These are phyloP conservation scores for Calonectria pauciramosa DNA, from an alignment of 2,329 filamentous ascomycete genomes.

Conservation along the genomic window DNA sequence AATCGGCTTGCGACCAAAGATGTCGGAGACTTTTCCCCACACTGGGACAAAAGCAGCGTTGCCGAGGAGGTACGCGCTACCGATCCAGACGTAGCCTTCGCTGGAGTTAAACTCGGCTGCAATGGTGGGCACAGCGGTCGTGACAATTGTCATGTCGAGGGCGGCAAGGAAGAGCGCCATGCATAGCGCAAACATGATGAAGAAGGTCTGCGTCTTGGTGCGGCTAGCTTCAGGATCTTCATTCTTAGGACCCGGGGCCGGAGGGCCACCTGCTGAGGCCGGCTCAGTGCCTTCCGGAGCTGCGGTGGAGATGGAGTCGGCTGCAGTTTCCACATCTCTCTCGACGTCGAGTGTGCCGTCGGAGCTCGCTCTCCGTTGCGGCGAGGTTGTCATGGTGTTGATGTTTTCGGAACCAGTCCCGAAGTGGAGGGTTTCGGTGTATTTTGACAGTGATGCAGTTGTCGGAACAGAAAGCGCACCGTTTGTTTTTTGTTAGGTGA, in stretches of 20 bases:
- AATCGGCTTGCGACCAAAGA: conserved; percentile 70
- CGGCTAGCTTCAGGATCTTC: conserved; percentile 52
- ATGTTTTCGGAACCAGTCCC: not conserved
- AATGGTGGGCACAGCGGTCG: conserved; percentile 77
- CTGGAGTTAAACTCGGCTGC: conserved; percentile 74
- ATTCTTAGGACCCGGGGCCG: conserved; percentile 26
- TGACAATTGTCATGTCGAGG: conserved; percentile 73
- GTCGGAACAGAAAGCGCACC: not conserved
- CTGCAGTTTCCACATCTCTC: conserved; percentile 32
- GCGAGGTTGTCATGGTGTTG: conserved; percentile 31
- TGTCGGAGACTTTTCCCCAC: conserved; percentile 76
- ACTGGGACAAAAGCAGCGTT: conserved; percentile 76
- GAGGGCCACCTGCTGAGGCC: conserved; percentile 23
- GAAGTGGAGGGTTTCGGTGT: not conserved
- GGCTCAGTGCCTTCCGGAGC: conserved; percentile 26
- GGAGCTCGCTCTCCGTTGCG: conserved; percentile 44
- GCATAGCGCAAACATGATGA: conserved; percentile 59
- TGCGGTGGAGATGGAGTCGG: conserved; percentile 22
- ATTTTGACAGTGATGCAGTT: not conserved
- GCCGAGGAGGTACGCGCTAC: conserved; percentile 79
- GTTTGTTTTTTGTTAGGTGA: not conserved
- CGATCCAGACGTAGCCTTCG: conserved; percentile 83
- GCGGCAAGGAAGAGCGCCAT: conserved; percentile 66
- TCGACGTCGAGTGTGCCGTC: conserved; percentile 47
- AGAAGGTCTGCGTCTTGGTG: conserved; percentile 54